These are phyloP conservation scores for Daldinia sp. DNA, from an alignment of 2,329 filamentous ascomycete genomes.

Conservation along the genomic window DNA sequence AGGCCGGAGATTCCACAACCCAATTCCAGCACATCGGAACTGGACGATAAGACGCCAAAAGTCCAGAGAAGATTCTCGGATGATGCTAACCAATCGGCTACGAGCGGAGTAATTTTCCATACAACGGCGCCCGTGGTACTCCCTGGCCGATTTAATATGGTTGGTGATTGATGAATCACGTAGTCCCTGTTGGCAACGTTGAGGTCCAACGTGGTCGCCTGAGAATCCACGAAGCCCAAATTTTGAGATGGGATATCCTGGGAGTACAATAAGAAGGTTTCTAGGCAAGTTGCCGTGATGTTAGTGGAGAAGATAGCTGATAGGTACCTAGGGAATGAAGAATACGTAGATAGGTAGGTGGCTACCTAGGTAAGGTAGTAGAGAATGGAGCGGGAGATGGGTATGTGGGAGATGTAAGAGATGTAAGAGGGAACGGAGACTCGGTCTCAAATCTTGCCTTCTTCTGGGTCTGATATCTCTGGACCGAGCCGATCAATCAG, in stretches of 20 bases:
- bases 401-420: constrained; percentile 6
- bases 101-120: constrained; percentile 87
- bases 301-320: too few relatives aligned
- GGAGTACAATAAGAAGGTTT: constrained; percentile 88
- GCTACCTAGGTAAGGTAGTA: too few relatives aligned
- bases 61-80: constrained; percentile 69
- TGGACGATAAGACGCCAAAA: constrained; percentile 58
- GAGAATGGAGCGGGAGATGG: not conserved
- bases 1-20: constrained; percentile 89
- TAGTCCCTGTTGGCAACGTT: constrained; percentile 75
- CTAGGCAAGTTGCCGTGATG: constrained; percentile 56
- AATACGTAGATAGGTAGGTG: too few relatives aligned
- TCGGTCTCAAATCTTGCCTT: constrained; percentile 48
- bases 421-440: not conserved
- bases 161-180: constrained; percentile 82
- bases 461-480: constrained; percentile 56
- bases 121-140: constrained; percentile 84
- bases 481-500: constrained; percentile 39
- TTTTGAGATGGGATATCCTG: constrained; percentile 76
- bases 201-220: constrained; percentile 70
- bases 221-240: constrained; percentile 85
- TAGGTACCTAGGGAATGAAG: too few relatives aligned
- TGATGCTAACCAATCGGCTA: constrained; percentile 80
- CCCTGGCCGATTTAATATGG: constrained; percentile 75
- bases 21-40: constrained; percentile 77